These are phyloP conservation scores for Aspergillus felis DNA, from an alignment of 2,329 filamentous ascomycete species.

Conservation along the genomic window DNA sequence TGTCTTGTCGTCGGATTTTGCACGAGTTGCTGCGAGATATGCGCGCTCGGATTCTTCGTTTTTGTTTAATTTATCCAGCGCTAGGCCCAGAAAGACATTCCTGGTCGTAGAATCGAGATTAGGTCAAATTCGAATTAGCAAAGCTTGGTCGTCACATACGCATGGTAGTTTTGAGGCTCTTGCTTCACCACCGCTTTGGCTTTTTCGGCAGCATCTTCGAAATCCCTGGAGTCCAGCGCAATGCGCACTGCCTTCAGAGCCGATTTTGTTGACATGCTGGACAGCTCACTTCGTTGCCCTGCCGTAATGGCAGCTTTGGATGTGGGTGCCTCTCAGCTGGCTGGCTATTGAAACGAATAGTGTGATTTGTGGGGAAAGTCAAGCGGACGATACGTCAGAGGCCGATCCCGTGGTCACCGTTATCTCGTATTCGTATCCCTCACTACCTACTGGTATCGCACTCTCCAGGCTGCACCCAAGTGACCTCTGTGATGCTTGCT, in stretches of 20 bases:
- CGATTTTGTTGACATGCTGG: slow-evolving; percentile 56
- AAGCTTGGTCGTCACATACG: slow-evolving; percentile 46
- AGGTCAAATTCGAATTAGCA: slow-evolving; percentile 7
- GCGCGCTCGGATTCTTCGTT: slow-evolving; percentile 69
- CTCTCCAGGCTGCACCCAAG: not conserved
- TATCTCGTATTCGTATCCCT: slow-evolving; percentile 11
- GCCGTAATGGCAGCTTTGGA: not conserved
- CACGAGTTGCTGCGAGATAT: slow-evolving; percentile 67
- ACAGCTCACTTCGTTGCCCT: slow-evolving; percentile 15
- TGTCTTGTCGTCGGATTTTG: slow-evolving; percentile 73
- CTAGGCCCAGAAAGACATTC: slow-evolving; percentile 82
- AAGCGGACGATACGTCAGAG: slow-evolving; percentile 24
- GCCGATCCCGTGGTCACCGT: slow-evolving; percentile 12
- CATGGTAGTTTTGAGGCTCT: slow-evolving; percentile 78
- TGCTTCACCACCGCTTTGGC: slow-evolving; percentile 65
- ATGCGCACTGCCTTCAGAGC: slow-evolving; percentile 77
- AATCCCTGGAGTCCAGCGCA: slow-evolving; percentile 73
- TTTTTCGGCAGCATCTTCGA: slow-evolving; percentile 68
- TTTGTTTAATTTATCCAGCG: slow-evolving; percentile 70
- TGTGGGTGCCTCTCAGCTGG: not conserved
- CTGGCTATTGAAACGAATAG: slow-evolving; percentile 8
- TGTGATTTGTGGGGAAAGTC: slow-evolving; percentile 14
- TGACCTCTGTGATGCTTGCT: not conserved
- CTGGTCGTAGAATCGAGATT: slow-evolving; percentile 39
- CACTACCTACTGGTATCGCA: not conserved